phyloP scores from a whole-genome alignment of 108 stramenopile species.

The Fistulifera solaris region DNA sequence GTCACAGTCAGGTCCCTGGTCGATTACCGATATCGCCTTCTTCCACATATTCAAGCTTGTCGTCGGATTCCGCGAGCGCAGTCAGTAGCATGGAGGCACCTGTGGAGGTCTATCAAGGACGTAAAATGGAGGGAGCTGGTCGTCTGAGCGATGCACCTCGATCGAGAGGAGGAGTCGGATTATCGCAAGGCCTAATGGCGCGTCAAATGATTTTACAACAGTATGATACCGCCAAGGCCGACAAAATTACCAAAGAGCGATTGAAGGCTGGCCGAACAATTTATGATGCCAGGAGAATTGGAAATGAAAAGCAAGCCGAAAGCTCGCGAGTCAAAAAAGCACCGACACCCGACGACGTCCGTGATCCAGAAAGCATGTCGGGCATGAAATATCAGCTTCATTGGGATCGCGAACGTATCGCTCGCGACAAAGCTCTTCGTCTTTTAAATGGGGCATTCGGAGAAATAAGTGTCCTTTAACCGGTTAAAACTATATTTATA shows the following conservation, averaged over 20 bases:
- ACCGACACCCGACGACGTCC: slow-evolving; percentile 7
- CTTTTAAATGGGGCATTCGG: not conserved
- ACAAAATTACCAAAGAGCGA: not conserved
- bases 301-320: slow-evolving; percentile 1
- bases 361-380: slow-evolving; percentile 8
- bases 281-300: not conserved
- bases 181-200: no score
- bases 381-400: slow-evolving; percentile 7
- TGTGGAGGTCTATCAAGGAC: no score
- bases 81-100: no score
- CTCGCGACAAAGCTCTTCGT: not conserved
- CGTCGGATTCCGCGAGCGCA: no score
- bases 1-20: no score
- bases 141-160: no score
- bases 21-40: no score
- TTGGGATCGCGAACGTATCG: not conserved
- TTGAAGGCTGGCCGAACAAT: not conserved
- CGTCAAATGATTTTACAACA: no score
- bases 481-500: not conserved
- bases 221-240: no score
- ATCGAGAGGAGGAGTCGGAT: no score
- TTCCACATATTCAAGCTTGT: no score
- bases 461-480: not conserved
- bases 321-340: not conserved
- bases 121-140: no score